Evolutionary conservation across 2,329 filamentous ascomycete genomes (phyloP), one percentile per base, ranked within the genome.

Genomic region (Amesomyces nigricolor): DNA sequence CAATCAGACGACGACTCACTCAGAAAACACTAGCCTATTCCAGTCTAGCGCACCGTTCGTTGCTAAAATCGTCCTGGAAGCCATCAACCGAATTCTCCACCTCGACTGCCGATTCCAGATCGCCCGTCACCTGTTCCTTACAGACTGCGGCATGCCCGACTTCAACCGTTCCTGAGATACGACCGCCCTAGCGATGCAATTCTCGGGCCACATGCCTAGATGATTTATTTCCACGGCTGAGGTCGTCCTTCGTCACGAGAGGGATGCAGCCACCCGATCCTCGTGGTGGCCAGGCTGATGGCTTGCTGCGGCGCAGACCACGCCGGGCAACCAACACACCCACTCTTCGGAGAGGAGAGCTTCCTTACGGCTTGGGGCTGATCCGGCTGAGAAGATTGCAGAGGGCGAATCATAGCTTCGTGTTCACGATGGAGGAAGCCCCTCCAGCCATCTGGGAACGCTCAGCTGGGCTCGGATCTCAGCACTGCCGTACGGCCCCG

Each of bases 301-400:
- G 39, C 42, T 42, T 10, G 17, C 16, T 48, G 52, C 22, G 53
- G 53, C 48, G 51, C 53, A 51, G 53, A 47, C 42, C 17, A 29
- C 14, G 22, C 11, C 11, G 16, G 16, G 19, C 22, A 26, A 26
- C 22, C 22, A 26, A 26, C 22, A 17, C 52, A 43, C 45, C 46
- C 17, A 43, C 45, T 14, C 42, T 37, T 47, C 52, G 47, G 53
- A 35, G 22, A 35, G 32, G 52, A 40, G 13, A 26, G 22, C 4
- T 26, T 26, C 22, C 47, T 47, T 37, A 51, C 32, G 39, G 11
- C 8, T 17, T 32, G 46, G 26, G 54, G 54, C 54, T 57, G 54
- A 57, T 46, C 42, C 22, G 54, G 54, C 54, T 57, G 39, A 57
- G 54, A 39, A 37, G 53, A 3, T 22, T 51, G 47, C 50, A 53